Base-by-base conservation (phyloP, 345 rosid species). In the Abelmoschus esculentus region DNA sequence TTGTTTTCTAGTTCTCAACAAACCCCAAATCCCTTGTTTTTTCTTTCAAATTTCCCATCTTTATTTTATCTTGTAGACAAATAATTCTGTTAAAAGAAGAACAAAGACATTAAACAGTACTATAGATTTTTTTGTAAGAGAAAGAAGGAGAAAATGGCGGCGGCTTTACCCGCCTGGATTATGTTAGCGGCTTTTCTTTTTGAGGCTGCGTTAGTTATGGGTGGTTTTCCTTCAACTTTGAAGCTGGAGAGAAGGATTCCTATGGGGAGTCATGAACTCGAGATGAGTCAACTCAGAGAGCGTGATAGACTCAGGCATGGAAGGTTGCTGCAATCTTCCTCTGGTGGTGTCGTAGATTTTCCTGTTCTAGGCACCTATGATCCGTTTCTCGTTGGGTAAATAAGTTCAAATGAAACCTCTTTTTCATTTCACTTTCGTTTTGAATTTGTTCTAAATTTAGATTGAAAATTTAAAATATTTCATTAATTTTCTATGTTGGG, bases 321-420 rank as follows among this genome's bases (percentile, higher is more conserved):
- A n/a, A 85, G 98, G 75, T 81, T 91, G 86, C 69, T 91, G 75
- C 91, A 87, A 80, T 75, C 88, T 1, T 28, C 88, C 0, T 22
- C 81, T 18, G 84, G 65, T 53, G 96, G 86, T 15, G 86, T 95
- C 22, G 81, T 87, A 8, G 96, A 88, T 87, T 91, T 95, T 59
- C 81, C 87, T 6, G 98, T 91, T 40, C 76, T 65, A 2, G 99
- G 98, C 63, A 87, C 93, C 22, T 91, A 80, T 77, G 86, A 90
- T 86, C 99, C 99, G 49, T 85, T 75, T 76, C 71, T 81, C 34
- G 96, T 88, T 77, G 99, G 98, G 99, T 95, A 89, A 75, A 47
- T 65, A 42, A 55, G 42, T 53, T 34, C 61, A 31, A 55, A 54
- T 55, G 28, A 54, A 34, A 18, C 1, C 38, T 22, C 8, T 44